phyloP scores from a whole-genome alignment of 2,329 filamentous ascomycete genomes.

The Kalmusia sp. region DNA sequence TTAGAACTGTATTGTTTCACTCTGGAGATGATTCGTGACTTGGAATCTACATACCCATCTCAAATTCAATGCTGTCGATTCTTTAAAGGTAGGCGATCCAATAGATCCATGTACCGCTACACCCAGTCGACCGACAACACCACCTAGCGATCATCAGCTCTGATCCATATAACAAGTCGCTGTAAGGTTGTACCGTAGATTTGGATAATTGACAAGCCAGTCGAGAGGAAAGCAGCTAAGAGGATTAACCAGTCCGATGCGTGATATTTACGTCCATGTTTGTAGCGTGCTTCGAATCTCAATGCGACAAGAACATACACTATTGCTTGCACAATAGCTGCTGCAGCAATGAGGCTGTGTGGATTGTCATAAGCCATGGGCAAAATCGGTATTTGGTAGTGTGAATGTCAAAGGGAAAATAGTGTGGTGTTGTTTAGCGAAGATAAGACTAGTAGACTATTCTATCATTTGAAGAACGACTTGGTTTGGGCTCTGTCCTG shows the following conservation, averaged over 20 bases:
- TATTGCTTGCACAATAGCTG: conserved; percentile 10
- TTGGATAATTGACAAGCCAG: conserved; percentile 2
- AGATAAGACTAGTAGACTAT: too few relatives aligned
- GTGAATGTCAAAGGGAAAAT: too few relatives aligned
- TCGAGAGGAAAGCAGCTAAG: conserved; percentile 4
- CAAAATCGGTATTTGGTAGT: too few relatives aligned
- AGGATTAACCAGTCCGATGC: conserved; percentile 11
- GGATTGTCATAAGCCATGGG: conserved; percentile 13
- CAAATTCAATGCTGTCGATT: too few relatives aligned
- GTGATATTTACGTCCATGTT: background rate
- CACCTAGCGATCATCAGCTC: too few relatives aligned
- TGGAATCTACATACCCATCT: too few relatives aligned
- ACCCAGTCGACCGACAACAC: too few relatives aligned
- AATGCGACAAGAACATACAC: conserved; percentile 4
- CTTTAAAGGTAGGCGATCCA: too few relatives aligned
- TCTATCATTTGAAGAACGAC: too few relatives aligned
- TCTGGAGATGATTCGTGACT: background rate
- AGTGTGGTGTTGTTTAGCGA: too few relatives aligned
- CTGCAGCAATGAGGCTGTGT: conserved; percentile 10
- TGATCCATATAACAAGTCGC: background rate
- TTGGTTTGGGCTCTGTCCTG: too few relatives aligned
- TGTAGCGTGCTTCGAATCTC: conserved; percentile 5
- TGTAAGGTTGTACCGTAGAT: conserved; percentile 1
- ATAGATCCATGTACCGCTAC: too few relatives aligned
- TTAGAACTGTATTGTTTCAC: background rate